Base-by-base conservation (phyloP, 1,284 basidiomycete species). In the Schizophyllum amplum region DNA sequence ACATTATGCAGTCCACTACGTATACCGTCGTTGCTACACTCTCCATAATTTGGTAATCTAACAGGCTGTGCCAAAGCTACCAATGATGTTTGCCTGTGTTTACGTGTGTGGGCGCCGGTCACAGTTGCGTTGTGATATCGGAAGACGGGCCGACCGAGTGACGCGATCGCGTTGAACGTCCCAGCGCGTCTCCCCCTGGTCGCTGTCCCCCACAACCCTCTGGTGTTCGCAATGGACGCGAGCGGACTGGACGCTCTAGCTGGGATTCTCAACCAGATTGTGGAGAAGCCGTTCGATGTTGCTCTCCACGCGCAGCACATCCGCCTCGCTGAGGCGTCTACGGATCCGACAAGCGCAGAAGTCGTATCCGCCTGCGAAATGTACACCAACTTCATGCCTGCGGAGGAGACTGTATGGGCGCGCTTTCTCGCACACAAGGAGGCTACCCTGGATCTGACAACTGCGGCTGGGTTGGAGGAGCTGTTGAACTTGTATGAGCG, bases 401-500 rank as follows among this genome's bases (percentile, higher is more conserved):
- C 79, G 4, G 79, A 80, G 26, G 84, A 88, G 56, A 78, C 85
- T 48, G 76, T 87, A 17, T 89, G 87, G 88, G 56, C 82, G 23
- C 79, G 80, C 15, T 71, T 87, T 33, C 74, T 90, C 42, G 71
- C 81, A 15, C 69, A 72, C n/a, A 86, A 82, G 64, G 68, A 77
- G 54, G 66, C 70, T n/a, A 62, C 70, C 1, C 69, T 75, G 4
- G 72, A 85, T 62, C 56, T 84, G 25, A 72, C 79, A 27, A 76
- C 76, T 4, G 65, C 69, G 17, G 77, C 82, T 52, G 79, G 76
- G 13, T 72, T 84, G 22, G 65, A 79, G 48, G 81, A 84, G 51
- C 68, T 91, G 11, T 69, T 90, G 57, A 77, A 78, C n/a, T 62
- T 84, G 51, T 93, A 87, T 66, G 70, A 75, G 49, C 79, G 76